Percentiles rank a stretch among this genome's conserved stretches.
Conservation (phyloP, 352 stramenopile species). For the Chrysophaeum taylorii region DNA sequence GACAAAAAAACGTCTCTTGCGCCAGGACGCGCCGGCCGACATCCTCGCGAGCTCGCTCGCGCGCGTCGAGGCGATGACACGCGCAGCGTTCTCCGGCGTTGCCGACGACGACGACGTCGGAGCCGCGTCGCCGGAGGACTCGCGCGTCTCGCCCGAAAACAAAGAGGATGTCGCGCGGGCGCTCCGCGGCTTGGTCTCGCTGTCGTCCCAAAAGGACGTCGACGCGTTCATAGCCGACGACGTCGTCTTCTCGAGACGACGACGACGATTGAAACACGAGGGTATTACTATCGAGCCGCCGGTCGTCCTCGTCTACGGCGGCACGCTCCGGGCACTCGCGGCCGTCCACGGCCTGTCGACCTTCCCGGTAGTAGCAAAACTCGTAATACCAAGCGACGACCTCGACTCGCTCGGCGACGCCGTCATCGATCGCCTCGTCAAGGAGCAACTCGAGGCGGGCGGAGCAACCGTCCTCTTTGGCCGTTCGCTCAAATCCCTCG, state of each 20-base stretch:
- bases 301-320: constrained; percentile 31
- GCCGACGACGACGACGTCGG: background rate
- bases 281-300: too few species aligned
- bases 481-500: constrained; percentile 32
- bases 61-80: background rate
- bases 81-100: background rate
- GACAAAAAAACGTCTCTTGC: background rate
- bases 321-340: constrained; percentile 28
- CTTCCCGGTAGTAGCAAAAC: constrained; percentile 18
- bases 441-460: constrained; percentile 3
- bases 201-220: background rate
- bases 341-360: constrained; percentile 25
- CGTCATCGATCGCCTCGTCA: constrained; percentile 23
- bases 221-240: background rate
- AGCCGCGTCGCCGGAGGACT: background rate
- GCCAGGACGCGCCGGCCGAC: constrained; percentile 1
- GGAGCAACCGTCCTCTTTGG: constrained; percentile 35
- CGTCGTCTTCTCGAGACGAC: constrained; percentile 3
- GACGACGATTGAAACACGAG: too few species aligned
- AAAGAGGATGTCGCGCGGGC: background rate
- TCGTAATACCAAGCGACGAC: constrained; percentile 18
- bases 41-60: constrained; percentile 7
- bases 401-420: constrained; percentile 23
- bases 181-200: background rate
- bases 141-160: background rate